Percentiles rank a stretch among this genome's conserved stretches.
Evolutionary conservation across 192 early-diverging fungal species (phyloP).

Genomic region (Coemansia sp.): DNA sequence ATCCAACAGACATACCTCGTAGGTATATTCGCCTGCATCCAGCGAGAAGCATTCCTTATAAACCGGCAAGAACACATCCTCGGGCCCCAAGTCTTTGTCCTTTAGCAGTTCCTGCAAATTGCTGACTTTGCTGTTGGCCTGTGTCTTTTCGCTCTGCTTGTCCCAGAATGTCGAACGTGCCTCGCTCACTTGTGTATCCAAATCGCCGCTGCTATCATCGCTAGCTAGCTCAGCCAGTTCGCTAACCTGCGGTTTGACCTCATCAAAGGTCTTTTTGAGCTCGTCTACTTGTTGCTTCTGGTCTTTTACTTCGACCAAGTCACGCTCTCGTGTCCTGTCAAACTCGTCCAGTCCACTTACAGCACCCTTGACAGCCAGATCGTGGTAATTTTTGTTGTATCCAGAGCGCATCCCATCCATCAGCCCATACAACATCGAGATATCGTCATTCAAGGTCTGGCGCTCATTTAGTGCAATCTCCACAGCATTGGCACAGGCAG

Average conservation of each 20-base stretch:
- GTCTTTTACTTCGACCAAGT: background rate
- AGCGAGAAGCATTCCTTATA: conserved; percentile 67
- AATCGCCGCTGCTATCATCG: background rate
- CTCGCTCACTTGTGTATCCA: conserved; percentile 11
- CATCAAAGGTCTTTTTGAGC: background rate
- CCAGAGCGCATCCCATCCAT: conserved; percentile 41
- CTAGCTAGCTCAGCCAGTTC: conserved; percentile 4
- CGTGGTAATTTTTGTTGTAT: conserved; percentile 60
- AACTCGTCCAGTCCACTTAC: conserved; percentile 43
- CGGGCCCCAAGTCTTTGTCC: conserved; percentile 67
- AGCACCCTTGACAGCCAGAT: conserved; percentile 56
- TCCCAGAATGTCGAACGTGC: conserved; percentile 22
- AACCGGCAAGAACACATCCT: conserved; percentile 67
- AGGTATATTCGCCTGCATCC: conserved; percentile 61
- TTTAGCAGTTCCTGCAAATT: conserved; percentile 56
- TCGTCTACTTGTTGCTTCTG: background rate
- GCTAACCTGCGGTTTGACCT: conserved; percentile 20
- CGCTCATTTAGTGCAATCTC: conserved; percentile 26
- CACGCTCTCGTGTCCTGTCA: conserved; percentile 29
- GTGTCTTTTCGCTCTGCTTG: conserved; percentile 17
- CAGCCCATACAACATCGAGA: conserved; percentile 7
- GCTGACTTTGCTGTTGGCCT: conserved; percentile 31
- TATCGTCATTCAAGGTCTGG: conserved; percentile 24
- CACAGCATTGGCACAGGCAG: conserved; percentile 22
- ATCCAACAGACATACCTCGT: conserved; percentile 80